Conservation (phyloP, 768 basidiomycete species). For the Lactifluus pinguis region DNA sequence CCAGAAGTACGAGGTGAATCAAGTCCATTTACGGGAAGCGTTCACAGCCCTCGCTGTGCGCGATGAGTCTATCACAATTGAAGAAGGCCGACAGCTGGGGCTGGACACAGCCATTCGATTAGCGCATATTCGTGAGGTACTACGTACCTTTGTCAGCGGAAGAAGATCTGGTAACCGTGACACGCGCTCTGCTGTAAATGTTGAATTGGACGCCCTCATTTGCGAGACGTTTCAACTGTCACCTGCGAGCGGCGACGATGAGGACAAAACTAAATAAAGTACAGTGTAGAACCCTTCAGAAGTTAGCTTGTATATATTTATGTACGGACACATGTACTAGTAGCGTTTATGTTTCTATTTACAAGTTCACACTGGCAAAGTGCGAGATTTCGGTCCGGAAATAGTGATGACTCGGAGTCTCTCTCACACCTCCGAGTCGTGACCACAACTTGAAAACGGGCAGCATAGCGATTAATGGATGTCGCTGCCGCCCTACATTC, state of each 20-base stretch:
- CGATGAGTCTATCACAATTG: slow-evolving; percentile 38
- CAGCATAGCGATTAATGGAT: neutral
- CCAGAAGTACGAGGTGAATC: slow-evolving; percentile 41
- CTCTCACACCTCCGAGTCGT: no score
- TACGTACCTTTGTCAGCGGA: neutral
- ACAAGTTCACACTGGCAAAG: no score
- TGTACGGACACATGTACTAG: no score
- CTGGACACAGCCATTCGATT: slow-evolving; percentile 45
- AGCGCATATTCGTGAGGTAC: slow-evolving; percentile 42
- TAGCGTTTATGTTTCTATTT: no score
- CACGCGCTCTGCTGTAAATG: neutral
- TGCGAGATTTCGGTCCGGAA: no score
- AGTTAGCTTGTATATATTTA: no score
- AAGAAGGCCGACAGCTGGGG: slow-evolving; percentile 48
- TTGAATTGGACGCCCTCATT: slow-evolving; percentile 6
- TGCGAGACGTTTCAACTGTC: slow-evolving; percentile 8
- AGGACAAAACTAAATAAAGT: neutral
- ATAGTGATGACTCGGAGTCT: no score
- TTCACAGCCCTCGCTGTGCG: slow-evolving; percentile 47
- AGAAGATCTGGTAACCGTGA: neutral
- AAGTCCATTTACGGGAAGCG: slow-evolving; percentile 37
- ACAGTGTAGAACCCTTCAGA: neutral
- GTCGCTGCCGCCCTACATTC: neutral
- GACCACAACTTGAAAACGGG: no score
- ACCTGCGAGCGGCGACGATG: neutral